Conservation (phyloP, 2,329 filamentous ascomycete genomes). For the Pleurostoma richardsiae region DNA sequence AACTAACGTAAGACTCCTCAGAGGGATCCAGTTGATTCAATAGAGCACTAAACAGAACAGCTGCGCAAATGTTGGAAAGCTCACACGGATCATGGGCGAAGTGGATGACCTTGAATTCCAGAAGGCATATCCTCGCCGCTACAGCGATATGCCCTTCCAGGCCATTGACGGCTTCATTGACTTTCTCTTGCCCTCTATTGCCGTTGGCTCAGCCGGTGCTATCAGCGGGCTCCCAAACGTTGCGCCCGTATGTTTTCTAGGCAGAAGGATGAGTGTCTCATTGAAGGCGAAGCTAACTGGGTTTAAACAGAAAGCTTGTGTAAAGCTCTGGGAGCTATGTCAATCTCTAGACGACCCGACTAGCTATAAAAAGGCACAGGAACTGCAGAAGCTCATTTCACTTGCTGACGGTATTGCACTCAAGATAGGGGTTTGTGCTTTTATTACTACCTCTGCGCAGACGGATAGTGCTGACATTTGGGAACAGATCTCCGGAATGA, state of each 20-base stretch:
- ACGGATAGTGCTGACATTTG: background rate
- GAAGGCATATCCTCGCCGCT: conserved; percentile 3
- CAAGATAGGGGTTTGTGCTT: conserved; percentile 10
- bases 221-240: conserved; percentile 5
- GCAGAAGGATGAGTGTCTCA: no score
- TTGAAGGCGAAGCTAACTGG: no score
- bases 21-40: background rate
- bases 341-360: conserved; percentile 1
- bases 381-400: conserved; percentile 12
- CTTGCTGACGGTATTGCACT: conserved; percentile 13
- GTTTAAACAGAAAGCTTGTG: conserved; percentile 7
- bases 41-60: background rate
- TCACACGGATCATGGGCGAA: conserved; percentile 12
- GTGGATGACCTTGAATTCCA: conserved; percentile 4
- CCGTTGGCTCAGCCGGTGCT: conserved; percentile 10
- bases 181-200: conserved; percentile 17
- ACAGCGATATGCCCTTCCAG: conserved; percentile 8
- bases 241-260: background rate
- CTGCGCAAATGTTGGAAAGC: conserved; percentile 15
- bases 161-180: conserved; percentile 20
- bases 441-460: background rate
- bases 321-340: conserved; percentile 9
- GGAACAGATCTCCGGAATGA: conserved; percentile 14
- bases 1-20: conserved; percentile 8
- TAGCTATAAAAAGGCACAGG: conserved; percentile 9